A percentile compares a stretch with the other conserved stretches of the same genome.
Evolutionary conservation across 2,329 filamentous ascomycete genomes (phyloP).

Genomic region (Ophiosphaerella korrae): DNA sequence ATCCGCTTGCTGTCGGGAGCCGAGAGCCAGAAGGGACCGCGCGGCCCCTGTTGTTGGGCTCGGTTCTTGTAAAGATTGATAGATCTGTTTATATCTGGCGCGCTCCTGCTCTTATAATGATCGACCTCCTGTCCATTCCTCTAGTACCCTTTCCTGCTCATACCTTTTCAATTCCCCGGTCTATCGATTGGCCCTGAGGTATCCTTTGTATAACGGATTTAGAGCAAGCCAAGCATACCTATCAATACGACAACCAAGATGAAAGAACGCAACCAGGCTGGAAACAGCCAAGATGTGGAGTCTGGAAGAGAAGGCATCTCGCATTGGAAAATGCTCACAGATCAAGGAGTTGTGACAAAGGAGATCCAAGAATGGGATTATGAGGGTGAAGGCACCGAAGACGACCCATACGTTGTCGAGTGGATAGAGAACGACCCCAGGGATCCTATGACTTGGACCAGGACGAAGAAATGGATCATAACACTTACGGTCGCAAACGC

Average conservation of each 20-base stretch:
- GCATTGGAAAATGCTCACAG: constrained; percentile 43
- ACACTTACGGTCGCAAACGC: constrained; percentile 49
- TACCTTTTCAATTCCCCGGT: constrained; percentile 6
- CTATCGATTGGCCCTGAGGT: background rate
- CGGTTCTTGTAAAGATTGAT: constrained; percentile 2
- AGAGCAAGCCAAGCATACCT: background rate
- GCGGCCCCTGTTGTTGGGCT: background rate
- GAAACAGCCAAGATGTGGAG: constrained; percentile 34
- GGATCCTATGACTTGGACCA: constrained; percentile 50
- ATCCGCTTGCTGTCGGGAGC: background rate
- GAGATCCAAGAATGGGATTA: constrained; percentile 49
- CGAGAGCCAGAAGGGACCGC: background rate
- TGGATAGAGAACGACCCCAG: constrained; percentile 55
- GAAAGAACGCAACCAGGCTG: constrained; percentile 23
- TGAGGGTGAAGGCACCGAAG: constrained; percentile 50
- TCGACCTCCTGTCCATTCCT: background rate
- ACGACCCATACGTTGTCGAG: constrained; percentile 53
- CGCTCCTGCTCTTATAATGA: constrained; percentile 3
- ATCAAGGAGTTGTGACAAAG: constrained; percentile 45
- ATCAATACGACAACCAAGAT: constrained; percentile 11
- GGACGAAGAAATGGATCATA: constrained; percentile 50
- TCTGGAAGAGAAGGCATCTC: constrained; percentile 42
- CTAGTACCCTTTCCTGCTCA: background rate
- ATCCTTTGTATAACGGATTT: background rate
- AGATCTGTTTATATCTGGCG: constrained; percentile 21